Percentiles rank a stretch among this genome's conserved stretches.
phyloP scores from a whole-genome alignment of 2,329 filamentous ascomycete genomes.

The Fusarium chlamydosporum region DNA sequence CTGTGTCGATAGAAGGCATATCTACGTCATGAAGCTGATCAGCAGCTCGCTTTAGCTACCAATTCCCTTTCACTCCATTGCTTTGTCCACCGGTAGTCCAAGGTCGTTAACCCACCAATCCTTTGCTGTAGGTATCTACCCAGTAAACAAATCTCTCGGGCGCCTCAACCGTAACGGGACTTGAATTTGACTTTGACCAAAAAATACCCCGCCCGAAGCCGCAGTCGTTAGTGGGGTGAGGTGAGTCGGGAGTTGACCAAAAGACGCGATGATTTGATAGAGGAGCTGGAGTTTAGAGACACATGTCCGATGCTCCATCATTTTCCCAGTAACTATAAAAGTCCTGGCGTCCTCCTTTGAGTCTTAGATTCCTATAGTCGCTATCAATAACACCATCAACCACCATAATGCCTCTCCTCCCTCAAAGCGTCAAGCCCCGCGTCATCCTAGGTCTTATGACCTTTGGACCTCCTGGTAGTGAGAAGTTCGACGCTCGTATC shows the following conservation, averaged over 20 bases:
- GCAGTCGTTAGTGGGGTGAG: slow-evolving; percentile 34
- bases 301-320: slow-evolving; percentile 32
- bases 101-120: slow-evolving; percentile 12
- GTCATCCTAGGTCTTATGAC: slow-evolving; percentile 91
- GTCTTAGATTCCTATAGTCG: background rate
- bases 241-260: slow-evolving; percentile 15
- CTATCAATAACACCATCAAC: slow-evolving; percentile 1
- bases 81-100: background rate
- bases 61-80: background rate
- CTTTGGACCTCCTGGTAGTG: slow-evolving; percentile 75
- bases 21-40: slow-evolving; percentile 35
- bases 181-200: slow-evolving; percentile 16
- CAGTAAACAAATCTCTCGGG: slow-evolving; percentile 14
- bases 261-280: slow-evolving; percentile 29
- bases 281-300: slow-evolving; percentile 43
- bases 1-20: background rate
- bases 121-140: background rate
- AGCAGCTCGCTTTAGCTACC: slow-evolving; percentile 4
- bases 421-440: slow-evolving; percentile 67
- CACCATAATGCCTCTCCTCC: slow-evolving; percentile 63
- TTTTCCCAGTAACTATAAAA: slow-evolving; percentile 26
- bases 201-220: slow-evolving; percentile 38
- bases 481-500: slow-evolving; percentile 75
- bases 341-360: background rate
- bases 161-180: slow-evolving; percentile 11